Conservation (phyloP, 2,329 filamentous ascomycete species). For the Alternaria sp. region DNA sequence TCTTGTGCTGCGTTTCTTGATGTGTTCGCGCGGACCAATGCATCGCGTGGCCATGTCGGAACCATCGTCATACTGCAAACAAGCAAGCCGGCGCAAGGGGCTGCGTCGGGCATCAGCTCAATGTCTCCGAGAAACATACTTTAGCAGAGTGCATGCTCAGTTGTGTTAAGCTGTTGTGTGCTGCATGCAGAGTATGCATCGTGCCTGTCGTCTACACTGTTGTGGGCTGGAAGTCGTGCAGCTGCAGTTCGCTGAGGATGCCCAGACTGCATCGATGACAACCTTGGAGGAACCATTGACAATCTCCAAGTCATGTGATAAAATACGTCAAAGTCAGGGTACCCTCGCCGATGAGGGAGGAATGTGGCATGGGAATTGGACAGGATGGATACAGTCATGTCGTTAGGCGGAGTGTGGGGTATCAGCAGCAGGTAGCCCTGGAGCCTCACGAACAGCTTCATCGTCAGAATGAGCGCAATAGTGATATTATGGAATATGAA, state of each 20-base stretch:
- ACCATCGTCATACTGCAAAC: neutral
- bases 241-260: neutral
- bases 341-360: neutral
- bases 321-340: neutral
- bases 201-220: neutral
- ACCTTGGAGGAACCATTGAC: neutral
- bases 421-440: neutral
- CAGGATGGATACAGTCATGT: neutral
- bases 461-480: neutral
- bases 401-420: neutral
- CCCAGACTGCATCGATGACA: neutral
- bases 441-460: neutral
- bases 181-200: neutral
- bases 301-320: neutral
- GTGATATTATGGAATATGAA: fast-evolving
- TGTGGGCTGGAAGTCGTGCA: neutral
- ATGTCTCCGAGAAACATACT: neutral
- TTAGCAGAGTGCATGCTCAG: neutral
- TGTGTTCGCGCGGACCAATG: neutral
- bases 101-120: neutral
- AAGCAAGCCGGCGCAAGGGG: slow-evolving; percentile 3
- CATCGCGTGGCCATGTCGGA: neutral
- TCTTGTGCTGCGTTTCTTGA: neutral
- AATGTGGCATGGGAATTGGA: neutral
- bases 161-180: neutral